Conservation (phyloP, 768 basidiomycete genomes). For the Termitomyces sp. region DNA sequence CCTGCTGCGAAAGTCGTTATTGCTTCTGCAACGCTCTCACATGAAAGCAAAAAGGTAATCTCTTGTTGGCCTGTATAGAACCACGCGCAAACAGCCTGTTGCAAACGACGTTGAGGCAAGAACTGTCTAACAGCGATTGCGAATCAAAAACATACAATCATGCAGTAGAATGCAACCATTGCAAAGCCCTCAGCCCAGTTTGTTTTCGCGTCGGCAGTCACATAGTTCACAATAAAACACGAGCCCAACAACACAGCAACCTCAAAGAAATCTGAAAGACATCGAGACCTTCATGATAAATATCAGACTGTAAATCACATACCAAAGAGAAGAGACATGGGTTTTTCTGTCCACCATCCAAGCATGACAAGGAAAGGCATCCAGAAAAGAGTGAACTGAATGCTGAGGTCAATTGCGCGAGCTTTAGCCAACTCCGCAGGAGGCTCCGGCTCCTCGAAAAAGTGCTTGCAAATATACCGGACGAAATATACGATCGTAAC, state of each 20-base stretch:
- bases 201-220: slow-evolving; percentile 73
- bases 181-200: slow-evolving; percentile 73
- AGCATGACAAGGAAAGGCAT: slow-evolving; percentile 67
- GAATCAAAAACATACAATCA: slow-evolving; percentile 40
- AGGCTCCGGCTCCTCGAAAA: slow-evolving; percentile 33
- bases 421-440: slow-evolving; percentile 60
- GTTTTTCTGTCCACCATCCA: slow-evolving; percentile 61
- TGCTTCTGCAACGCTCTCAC: slow-evolving; percentile 29
- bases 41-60: slow-evolving; percentile 37
- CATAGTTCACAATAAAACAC: slow-evolving; percentile 75
- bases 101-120: background rate
- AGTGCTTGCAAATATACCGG: slow-evolving; percentile 34
- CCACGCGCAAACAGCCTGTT: slow-evolving; percentile 60
- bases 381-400: slow-evolving; percentile 78
- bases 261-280: slow-evolving; percentile 57
- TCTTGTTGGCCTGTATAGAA: slow-evolving; percentile 58
- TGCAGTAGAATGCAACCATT: slow-evolving; percentile 61
- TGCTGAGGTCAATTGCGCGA: slow-evolving; percentile 70
- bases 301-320: slow-evolving; percentile 9
- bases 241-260: slow-evolving; percentile 59
- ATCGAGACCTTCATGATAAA: background rate
- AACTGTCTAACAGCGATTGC: too few relatives aligned
- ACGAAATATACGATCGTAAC: slow-evolving; percentile 56
- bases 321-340: slow-evolving; percentile 68
- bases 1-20: slow-evolving; percentile 16